Percentiles rank a stretch among this genome's conserved stretches.
Evolutionary conservation across 2,329 filamentous ascomycete species (phyloP).

Genomic region (Ophiostoma himal-ulmi): DNA sequence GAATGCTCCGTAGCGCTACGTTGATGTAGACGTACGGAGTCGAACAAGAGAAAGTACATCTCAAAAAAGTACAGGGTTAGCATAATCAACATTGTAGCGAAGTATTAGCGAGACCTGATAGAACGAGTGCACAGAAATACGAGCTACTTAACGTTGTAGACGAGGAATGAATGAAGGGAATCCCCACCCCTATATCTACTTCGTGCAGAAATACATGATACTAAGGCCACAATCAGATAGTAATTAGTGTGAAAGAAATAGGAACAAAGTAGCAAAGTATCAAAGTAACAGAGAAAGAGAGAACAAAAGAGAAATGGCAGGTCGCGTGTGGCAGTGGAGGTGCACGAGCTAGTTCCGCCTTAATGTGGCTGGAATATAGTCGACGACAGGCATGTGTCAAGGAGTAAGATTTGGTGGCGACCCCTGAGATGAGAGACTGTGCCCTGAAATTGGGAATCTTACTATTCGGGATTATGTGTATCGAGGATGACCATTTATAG

Average conservation of each 20-base stretch:
- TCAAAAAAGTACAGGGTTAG: neutral
- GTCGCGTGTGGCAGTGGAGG: neutral
- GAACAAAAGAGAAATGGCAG: neutral
- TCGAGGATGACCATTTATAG: neutral
- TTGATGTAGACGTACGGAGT: neutral
- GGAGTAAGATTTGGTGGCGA: neutral
- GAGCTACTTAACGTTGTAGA: neutral
- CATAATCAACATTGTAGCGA: neutral
- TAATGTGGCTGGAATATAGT: slow-evolving; percentile 7
- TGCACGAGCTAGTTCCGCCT: neutral
- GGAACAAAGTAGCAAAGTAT: neutral
- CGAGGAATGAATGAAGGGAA: neutral
- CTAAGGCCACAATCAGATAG: neutral
- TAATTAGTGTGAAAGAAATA: too few species aligned
- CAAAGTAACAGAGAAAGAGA: neutral
- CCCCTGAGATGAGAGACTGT: neutral
- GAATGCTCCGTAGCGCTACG: neutral
- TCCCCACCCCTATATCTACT: neutral
- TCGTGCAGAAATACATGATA: too few species aligned
- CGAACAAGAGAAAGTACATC: neutral
- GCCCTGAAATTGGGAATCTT: neutral
- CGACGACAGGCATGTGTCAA: neutral
- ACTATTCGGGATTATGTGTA: neutral
- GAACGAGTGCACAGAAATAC: neutral
- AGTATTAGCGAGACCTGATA: neutral